Evolutionary conservation across 2,329 filamentous ascomycete genomes (phyloP).

Genomic region (Setomelanomma holmii): DNA sequence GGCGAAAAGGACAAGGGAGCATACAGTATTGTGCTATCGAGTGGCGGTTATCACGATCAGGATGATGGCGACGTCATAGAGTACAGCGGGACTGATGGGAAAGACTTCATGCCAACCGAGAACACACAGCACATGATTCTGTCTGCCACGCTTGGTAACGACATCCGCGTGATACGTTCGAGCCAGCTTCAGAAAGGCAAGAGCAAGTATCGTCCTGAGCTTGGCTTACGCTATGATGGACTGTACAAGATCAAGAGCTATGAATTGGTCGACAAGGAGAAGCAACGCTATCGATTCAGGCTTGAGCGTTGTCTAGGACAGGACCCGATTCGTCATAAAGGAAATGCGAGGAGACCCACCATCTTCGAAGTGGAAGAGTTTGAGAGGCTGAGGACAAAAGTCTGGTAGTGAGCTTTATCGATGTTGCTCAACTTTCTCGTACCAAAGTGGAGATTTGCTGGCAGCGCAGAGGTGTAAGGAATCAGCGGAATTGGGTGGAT

Average conservation of each 20-base stretch:
- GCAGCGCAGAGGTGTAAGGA: too few species aligned
- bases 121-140: slow-evolving; percentile 55
- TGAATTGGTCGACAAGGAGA: slow-evolving; percentile 49
- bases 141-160: slow-evolving; percentile 39
- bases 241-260: slow-evolving; percentile 58
- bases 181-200: slow-evolving; percentile 41
- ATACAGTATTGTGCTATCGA: slow-evolving; percentile 63
- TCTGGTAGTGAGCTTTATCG: slow-evolving; percentile 3
- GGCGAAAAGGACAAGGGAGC: slow-evolving; percentile 57
- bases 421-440: too few species aligned
- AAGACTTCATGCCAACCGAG: slow-evolving; percentile 37
- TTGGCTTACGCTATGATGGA: slow-evolving; percentile 65
- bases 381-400: slow-evolving; percentile 22
- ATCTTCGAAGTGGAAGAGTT: slow-evolving; percentile 36
- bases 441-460: too few species aligned
- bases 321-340: slow-evolving; percentile 55
- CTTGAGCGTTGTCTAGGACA: slow-evolving; percentile 55
- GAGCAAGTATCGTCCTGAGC: slow-evolving; percentile 53
- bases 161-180: slow-evolving; percentile 61
- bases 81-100: slow-evolving; percentile 60
- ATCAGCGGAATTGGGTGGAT: too few species aligned
- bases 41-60: slow-evolving; percentile 56
- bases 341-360: slow-evolving; percentile 54
- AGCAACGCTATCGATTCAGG: slow-evolving; percentile 57
- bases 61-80: slow-evolving; percentile 59